These are phyloP conservation scores for Phytophthora pseudosyringae DNA, from an alignment of 352 stramenopile species.

Conservation along the genomic window DNA sequence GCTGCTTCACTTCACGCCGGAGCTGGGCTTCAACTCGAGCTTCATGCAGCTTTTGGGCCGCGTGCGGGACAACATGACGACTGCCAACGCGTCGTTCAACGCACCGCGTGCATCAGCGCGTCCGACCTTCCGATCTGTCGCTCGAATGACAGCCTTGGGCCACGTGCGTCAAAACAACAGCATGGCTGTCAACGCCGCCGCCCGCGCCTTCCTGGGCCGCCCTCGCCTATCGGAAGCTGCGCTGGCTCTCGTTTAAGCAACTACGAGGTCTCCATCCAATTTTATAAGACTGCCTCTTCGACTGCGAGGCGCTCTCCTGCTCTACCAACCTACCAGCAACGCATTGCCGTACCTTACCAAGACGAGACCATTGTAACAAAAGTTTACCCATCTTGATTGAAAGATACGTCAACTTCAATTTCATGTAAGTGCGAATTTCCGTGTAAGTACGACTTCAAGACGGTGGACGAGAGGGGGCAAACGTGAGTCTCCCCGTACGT, in stretches of 20 bases:
- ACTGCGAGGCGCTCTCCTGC: conserved; percentile 10
- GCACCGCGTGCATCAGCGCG: conserved; percentile 31
- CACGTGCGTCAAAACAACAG: conserved; percentile 34
- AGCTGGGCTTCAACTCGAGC: conserved; percentile 80
- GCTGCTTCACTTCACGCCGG: conserved; percentile 81
- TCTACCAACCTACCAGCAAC: conserved; percentile 5
- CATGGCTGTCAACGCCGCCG: conserved; percentile 29
- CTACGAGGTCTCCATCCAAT: conserved; percentile 13
- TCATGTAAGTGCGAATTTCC: conserved; percentile 12
- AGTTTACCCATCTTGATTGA: conserved; percentile 9
- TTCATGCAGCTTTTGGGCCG: conserved; percentile 57
- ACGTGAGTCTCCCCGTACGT: conserved; percentile 4
- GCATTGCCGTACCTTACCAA: neutral
- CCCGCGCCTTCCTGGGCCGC: conserved; percentile 34
- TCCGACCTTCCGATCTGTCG: conserved; percentile 41
- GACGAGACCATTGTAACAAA: conserved; percentile 12
- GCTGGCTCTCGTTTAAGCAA: conserved; percentile 28
- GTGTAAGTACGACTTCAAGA: conserved; percentile 1
- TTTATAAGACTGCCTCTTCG: conserved; percentile 26
- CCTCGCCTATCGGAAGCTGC: conserved; percentile 36
- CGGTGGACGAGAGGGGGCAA: conserved; percentile 17
- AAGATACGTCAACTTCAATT: conserved; percentile 13
- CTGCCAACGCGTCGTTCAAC: conserved; percentile 33
- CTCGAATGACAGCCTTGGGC: conserved; percentile 41
- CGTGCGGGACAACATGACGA: conserved; percentile 57